Base-by-base conservation (phyloP, 164 flowering plant genomes). In the Dillenia turbinata region DNA sequence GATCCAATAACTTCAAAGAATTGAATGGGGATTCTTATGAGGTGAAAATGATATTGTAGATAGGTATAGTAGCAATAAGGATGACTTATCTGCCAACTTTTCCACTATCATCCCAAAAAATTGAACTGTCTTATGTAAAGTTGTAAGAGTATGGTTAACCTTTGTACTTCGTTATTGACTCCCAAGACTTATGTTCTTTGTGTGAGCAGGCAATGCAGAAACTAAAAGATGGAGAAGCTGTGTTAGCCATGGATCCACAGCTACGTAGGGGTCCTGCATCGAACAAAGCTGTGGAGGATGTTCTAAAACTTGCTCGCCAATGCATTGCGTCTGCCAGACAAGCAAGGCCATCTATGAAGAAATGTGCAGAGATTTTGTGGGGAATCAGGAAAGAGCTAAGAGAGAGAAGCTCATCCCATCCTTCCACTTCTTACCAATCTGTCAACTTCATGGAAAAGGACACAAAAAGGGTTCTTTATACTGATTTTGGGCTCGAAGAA, bases 351-450 rank as follows among this genome's bases (percentile, higher is more conserved):
- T 51, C 81, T 48, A 87, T 89, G 96, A 78, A 74, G 67, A 66
- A 66, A 43, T 89, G 92, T 47, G 92, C 71, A 0, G 89, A 87
- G 71, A 69, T 73, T 4, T 54, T 89, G 43, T 89, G 96, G 96
- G 69, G 56, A 13, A 79, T 85, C 12, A 63, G 92, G 13, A 83
- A 73, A 56, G 80, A 81, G 5, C 69, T 66, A 47, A 73, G 71
- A 57, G 53, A 50, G 12, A 50, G n/a, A 8, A 17, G 2, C 17
- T 50, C 8, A 8, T 46, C 61, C 11, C 53, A 70, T 40, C 45
- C 71, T 44, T 57, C 74, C 16, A 10, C 65, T 49, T 68, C 71
- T 9, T 64, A 52, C 50, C 59, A 43, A 33, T 75, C 83, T 17
- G 73, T 62, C 8, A 49, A 70, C 52, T 54, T 63, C 62, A 67